Evolutionary conservation across 2,329 filamentous ascomycete genomes (phyloP), one percentile per base, ranked within the genome.

Genomic region (Fusarium sarcochroum): DNA sequence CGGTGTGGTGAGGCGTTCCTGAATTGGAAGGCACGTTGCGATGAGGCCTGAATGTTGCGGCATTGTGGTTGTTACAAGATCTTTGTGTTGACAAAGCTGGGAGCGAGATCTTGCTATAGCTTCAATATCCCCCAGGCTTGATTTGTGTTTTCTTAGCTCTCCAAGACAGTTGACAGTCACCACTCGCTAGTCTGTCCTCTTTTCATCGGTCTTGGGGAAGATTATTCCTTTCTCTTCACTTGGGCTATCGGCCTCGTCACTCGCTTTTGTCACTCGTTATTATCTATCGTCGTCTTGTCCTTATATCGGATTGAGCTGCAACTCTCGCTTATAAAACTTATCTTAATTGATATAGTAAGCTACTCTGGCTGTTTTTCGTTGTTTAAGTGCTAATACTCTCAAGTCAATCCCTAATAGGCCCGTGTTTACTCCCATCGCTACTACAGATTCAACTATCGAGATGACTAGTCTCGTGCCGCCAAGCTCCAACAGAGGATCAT

Each of bases 81-180:
- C 11, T 35, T 46, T 20, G 20, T 25, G 13, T 18, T 47, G 21
- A 18, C 30, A 10, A 11, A 35, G 21, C 30, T 30, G n/a, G 5
- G n/a, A 15, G 35, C 32, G 32, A 41, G 42, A 64, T 66, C 46
- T 51, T 72, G 51, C 72, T 74, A 74, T 74, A 74, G 72, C 70
- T 71, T 71, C 72, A 52, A 42, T 63, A 27, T 44, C 46, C 66
- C 71, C 71, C 69, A n/a, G 34, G 5, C 17, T 35, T 58, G 51
- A 20, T 40, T 30, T 47, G 18, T 48, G 25, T 35, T 57, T 47
- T 37, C 32, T 56, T 60, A 11, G n/a, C 9, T 21, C 44, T 59
- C 58, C 35, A 37, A 15, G 10, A 47, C 34, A 55, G 27, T 47
- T 27, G 45, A 38, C 11, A 56, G n/a, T 40, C 35, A 65, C 66